Conservation (phyloP, 495 filamentous ascomycete species). For the Lasiosphaeris hirsuta region DNA sequence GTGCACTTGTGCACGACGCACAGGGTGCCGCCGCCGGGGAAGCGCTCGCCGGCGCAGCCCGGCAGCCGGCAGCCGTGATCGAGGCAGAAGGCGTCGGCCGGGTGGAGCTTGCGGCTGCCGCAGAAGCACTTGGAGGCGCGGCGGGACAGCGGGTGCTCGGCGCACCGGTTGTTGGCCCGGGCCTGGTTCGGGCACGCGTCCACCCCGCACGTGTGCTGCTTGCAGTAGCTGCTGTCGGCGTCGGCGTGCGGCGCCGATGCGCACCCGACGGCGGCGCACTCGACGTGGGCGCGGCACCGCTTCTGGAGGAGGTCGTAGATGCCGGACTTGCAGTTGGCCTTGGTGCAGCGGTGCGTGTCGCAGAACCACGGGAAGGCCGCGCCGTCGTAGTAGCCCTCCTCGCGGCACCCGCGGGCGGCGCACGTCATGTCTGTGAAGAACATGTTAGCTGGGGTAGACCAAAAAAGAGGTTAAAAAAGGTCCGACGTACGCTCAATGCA, state of each 20-base stretch:
- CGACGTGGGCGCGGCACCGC: conserved; percentile 8
- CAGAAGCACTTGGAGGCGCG: conserved; percentile 10
- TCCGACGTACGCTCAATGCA: conserved; percentile 6
- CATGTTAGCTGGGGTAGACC: neutral
- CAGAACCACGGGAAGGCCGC: conserved; percentile 3
- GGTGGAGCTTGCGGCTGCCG: neutral
- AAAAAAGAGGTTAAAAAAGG: neutral
- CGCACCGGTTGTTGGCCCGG: neutral
- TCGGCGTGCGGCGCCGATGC: conserved; percentile 1
- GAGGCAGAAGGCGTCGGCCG: conserved; percentile 7
- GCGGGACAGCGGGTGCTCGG: neutral
- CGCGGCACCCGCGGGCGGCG: neutral
- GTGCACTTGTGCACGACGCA: conserved; percentile 11
- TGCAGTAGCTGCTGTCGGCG: conserved; percentile 5
- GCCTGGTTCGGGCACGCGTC: neutral
- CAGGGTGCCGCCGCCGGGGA: neutral
- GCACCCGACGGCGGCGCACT: conserved; percentile 13
- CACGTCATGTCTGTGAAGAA: conserved; percentile 1
- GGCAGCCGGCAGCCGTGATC: conserved; percentile 8
- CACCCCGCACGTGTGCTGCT: conserved; percentile 8
- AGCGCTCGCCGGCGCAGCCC: conserved; percentile 1
- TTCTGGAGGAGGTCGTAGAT: conserved; percentile 10
- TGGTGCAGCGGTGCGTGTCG: conserved; percentile 10
- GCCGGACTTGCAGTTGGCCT: neutral
- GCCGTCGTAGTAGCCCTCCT: conserved; percentile 2